phyloP scores from a whole-genome alignment of 345 rosid species.

The Salix purpurea region DNA sequence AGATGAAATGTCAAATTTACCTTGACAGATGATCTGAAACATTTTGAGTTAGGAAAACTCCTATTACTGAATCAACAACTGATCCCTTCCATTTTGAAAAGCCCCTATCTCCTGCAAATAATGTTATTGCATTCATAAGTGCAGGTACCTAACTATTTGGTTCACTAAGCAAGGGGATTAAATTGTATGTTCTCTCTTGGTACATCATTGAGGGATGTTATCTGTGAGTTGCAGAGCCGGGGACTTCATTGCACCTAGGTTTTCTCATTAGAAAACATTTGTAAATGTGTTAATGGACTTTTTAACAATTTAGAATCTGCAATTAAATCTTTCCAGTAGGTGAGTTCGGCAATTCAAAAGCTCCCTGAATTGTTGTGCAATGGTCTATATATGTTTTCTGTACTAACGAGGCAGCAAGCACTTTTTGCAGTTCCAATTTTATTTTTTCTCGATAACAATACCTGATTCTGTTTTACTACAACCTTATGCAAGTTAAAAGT shows the following conservation, averaged over 20 bases:
- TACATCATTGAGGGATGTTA: not conserved
- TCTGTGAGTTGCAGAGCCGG: not conserved
- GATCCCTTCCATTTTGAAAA: conserved; percentile 99
- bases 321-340: not conserved
- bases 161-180: not conserved
- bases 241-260: not conserved
- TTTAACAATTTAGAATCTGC: not conserved
- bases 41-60: conserved; percentile 94
- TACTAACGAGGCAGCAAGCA: not conserved
- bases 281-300: not conserved
- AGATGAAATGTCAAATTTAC: conserved; percentile 33
- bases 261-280: not conserved
- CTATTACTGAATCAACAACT: conserved; percentile 92
- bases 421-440: not conserved
- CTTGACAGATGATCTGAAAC: conserved; percentile 97
- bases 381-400: not conserved
- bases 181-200: not conserved
- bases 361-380: not conserved
- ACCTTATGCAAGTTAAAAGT: not conserved
- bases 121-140: not conserved
- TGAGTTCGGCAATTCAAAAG: not conserved
- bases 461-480: not conserved
- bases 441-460: not conserved
- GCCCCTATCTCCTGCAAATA: conserved; percentile 78
- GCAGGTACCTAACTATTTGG: conserved; percentile 4